A percentile compares a stretch with the other conserved stretches of the same genome.
These are phyloP conservation scores for Fraxinus velutina DNA, from an alignment of 305 asterid genomes.

Conservation along the genomic window DNA sequence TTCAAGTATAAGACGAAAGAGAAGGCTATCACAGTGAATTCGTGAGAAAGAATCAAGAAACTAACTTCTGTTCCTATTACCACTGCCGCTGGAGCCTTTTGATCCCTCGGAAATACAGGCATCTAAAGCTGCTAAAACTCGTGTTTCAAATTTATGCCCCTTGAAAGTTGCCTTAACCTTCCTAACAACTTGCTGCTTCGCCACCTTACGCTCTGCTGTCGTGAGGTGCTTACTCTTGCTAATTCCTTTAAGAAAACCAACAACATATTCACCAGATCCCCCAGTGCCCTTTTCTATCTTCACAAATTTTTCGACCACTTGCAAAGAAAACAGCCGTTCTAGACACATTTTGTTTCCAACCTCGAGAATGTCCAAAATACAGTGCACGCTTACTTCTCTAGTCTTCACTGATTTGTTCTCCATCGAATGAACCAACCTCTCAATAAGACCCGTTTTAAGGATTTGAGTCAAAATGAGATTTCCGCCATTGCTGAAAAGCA, in stretches of 20 bases:
- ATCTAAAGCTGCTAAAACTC: background rate
- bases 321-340: background rate
- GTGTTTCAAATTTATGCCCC: background rate
- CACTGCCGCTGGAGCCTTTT: background rate
- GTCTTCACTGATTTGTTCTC: background rate
- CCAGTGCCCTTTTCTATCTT: background rate
- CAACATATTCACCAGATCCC: background rate
- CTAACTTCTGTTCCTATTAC: background rate
- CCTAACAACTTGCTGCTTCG: background rate
- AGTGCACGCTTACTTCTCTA: background rate
- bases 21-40: background rate
- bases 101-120: background rate
- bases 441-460: background rate
- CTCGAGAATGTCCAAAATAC: background rate
- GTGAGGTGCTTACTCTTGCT: background rate
- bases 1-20: background rate
- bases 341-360: background rate
- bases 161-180: background rate
- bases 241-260: background rate
- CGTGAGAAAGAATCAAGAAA: background rate
- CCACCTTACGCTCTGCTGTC: background rate
- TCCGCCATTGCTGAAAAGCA: background rate
- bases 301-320: background rate
- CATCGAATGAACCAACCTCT: background rate
- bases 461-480: background rate